phyloP scores from a whole-genome alignment of 352 stramenopile genomes.

The Globisporangium splendens region DNA sequence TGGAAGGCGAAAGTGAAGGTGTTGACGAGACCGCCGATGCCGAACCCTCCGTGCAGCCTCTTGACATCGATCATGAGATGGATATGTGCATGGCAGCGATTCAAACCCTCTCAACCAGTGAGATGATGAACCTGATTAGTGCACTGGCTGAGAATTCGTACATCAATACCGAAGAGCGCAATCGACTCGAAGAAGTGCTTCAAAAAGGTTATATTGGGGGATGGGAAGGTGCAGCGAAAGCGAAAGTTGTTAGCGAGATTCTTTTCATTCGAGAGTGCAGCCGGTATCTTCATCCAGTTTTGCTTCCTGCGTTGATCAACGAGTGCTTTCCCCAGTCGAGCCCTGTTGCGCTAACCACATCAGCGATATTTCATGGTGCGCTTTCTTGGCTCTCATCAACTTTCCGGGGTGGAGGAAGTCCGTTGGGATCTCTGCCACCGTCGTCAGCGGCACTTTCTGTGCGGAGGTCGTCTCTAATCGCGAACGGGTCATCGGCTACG shows the following conservation, averaged over 20 bases:
- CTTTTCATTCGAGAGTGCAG: conserved; percentile 76
- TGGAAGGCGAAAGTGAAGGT: conserved; percentile 5
- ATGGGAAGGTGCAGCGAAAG: conserved; percentile 69
- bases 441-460: conserved; percentile 37
- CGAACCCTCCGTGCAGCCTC: neutral
- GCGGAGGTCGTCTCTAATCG: conserved; percentile 43
- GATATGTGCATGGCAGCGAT: conserved; percentile 74
- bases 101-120: conserved; percentile 57
- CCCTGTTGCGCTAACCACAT: conserved; percentile 43
- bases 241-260: conserved; percentile 60
- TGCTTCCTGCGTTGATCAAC: conserved; percentile 62
- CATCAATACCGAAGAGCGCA: conserved; percentile 66
- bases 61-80: conserved; percentile 42
- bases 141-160: conserved; percentile 68
- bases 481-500: conserved; percentile 15
- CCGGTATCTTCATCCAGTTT: conserved; percentile 54
- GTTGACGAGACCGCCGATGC: conserved; percentile 3
- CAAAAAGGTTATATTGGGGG: conserved; percentile 80
- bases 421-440: conserved; percentile 27
- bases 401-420: conserved; percentile 31
- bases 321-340: conserved; percentile 50
- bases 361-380: conserved; percentile 50
- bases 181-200: conserved; percentile 71
- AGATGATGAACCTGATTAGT: conserved; percentile 54
- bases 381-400: conserved; percentile 63